Evolutionary conservation across 2,329 filamentous ascomycete genomes (phyloP).

Genomic region (Ceratocystis eucalypticola): DNA sequence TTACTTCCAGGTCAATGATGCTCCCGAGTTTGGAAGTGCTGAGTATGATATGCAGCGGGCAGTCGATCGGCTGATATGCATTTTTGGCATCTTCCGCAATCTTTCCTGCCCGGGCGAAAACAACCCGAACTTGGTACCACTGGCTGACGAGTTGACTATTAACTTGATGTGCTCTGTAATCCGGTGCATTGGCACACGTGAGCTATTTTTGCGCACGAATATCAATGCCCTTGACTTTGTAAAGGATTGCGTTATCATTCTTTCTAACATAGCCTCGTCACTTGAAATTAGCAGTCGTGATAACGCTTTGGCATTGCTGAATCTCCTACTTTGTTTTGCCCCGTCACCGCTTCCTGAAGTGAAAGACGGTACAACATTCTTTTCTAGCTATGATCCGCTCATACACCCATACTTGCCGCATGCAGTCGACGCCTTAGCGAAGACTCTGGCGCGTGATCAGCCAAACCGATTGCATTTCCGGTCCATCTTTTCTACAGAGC

Average conservation of each 20-base stretch:
- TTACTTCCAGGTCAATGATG: constrained; percentile 55
- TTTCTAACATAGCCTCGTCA: constrained; percentile 75
- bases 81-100: constrained; percentile 86
- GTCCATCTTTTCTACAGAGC: constrained; percentile 63
- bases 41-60: constrained; percentile 76
- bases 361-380: constrained; percentile 48
- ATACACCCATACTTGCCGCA: constrained; percentile 79
- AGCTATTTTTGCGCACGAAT: constrained; percentile 69
- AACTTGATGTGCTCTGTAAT: constrained; percentile 76
- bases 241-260: constrained; percentile 81
- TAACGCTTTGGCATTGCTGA: constrained; percentile 71
- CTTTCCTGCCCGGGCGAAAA: constrained; percentile 61
- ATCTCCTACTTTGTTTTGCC: constrained; percentile 83
- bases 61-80: constrained; percentile 74
- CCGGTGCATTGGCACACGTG: constrained; percentile 74
- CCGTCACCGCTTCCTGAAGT: constrained; percentile 55
- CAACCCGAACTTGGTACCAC: constrained; percentile 52
- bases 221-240: constrained; percentile 88
- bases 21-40: constrained; percentile 57
- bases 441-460: constrained; percentile 82
- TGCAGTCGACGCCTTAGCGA: constrained; percentile 80
- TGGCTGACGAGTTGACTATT: constrained; percentile 66
- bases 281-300: constrained; percentile 75
- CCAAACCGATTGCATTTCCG: constrained; percentile 80
- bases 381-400: constrained; percentile 65